phyloP scores from a whole-genome alignment of 345 rosid genomes.

The Populus nigra region DNA sequence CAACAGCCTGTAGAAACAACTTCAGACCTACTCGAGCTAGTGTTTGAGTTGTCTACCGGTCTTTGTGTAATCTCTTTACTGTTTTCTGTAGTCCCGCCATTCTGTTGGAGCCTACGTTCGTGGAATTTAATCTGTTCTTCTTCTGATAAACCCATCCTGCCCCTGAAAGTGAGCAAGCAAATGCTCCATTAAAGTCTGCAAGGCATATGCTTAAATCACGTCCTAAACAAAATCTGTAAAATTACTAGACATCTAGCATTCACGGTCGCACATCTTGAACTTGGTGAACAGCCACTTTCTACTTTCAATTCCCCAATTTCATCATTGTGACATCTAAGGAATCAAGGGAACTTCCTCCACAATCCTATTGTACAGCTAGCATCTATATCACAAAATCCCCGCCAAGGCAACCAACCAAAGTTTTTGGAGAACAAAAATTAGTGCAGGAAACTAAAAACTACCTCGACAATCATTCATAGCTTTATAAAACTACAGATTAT shows the following conservation, averaged over 20 bases:
- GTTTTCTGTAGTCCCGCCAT: conserved; percentile 31
- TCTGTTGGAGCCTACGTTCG: conserved; percentile 52
- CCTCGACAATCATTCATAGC: neutral
- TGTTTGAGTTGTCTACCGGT: conserved; percentile 24
- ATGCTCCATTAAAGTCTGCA: neutral
- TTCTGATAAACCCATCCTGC: conserved; percentile 79
- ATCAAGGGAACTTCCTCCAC: neutral
- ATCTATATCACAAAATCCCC: too few species aligned
- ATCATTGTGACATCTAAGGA: conserved; percentile 1
- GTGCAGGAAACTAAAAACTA: neutral
- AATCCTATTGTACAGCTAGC: neutral
- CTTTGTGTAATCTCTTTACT: conserved; percentile 27
- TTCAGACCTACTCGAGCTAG: conserved; percentile 29
- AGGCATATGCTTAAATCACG: neutral
- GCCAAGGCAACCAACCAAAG: neutral
- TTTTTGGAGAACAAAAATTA: neutral
- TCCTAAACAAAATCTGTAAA: too few species aligned
- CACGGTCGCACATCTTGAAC: neutral
- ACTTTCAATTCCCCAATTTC: neutral
- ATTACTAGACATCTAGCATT: too few species aligned
- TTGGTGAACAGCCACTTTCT: neutral
- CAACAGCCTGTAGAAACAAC: conserved; percentile 52
- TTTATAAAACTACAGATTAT: neutral
- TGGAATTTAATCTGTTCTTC: conserved; percentile 65
- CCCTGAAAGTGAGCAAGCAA: conserved; percentile 46